Percentiles rank a stretch among this genome's conserved stretches.
phyloP scores from a whole-genome alignment of 129 eudicot species.

The Pittosporum tobira region DNA sequence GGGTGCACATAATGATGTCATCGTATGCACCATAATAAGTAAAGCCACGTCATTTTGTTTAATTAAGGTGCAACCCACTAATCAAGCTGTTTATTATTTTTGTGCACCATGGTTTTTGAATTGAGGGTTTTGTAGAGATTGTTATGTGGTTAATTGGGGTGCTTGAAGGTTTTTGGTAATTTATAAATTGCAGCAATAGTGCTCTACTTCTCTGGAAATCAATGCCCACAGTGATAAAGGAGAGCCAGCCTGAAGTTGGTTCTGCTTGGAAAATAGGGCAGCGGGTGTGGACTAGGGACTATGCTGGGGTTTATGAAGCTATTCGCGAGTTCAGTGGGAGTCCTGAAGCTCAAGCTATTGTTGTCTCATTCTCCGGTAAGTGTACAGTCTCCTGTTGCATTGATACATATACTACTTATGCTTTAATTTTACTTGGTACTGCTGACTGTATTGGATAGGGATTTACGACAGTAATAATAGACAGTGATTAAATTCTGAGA shows the following conservation, averaged over 20 bases:
- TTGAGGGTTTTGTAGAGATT: slow-evolving; percentile 1
- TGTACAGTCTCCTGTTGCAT: slow-evolving; percentile 12
- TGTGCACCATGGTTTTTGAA: too few relatives aligned
- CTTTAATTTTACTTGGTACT: too few relatives aligned
- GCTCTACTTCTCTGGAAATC: slow-evolving; percentile 89
- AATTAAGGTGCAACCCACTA: too few relatives aligned
- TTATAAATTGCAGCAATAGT: slow-evolving; percentile 51
- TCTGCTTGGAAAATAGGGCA: slow-evolving; percentile 90
- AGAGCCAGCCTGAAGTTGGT: slow-evolving; percentile 58
- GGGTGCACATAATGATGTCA: too few relatives aligned
- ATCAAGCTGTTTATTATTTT: too few relatives aligned
- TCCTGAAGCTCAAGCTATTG: slow-evolving; percentile 54
- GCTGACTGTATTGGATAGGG: too few relatives aligned
- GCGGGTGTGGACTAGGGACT: slow-evolving; percentile 73
- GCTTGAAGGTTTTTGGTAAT: slow-evolving; percentile 4
- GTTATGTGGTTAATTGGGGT: neutral
- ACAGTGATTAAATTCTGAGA: too few relatives aligned
- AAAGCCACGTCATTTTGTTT: too few relatives aligned
- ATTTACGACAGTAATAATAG: too few relatives aligned
- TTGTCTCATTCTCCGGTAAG: slow-evolving; percentile 69
- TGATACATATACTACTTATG: too few relatives aligned
- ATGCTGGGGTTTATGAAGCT: slow-evolving; percentile 74
- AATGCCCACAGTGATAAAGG: slow-evolving; percentile 50
- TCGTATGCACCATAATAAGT: too few relatives aligned
- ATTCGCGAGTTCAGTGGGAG: slow-evolving; percentile 72